A percentile compares a stretch with the other conserved stretches of the same genome.
Evolutionary conservation across 108 stramenopile genomes (phyloP).

Genomic region (Schizochytrium sp.): DNA sequence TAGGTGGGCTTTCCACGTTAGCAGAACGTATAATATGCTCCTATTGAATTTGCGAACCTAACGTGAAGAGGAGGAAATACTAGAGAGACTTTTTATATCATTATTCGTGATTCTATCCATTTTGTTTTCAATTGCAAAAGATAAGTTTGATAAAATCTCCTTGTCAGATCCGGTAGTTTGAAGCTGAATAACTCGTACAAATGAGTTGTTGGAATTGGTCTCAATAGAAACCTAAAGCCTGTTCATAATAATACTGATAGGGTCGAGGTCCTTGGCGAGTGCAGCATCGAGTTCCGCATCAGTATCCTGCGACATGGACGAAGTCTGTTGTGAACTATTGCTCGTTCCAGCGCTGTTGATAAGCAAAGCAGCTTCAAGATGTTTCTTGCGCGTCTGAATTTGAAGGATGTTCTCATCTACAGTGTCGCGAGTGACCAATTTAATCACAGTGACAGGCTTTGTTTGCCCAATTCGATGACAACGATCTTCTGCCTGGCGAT

Average conservation of each 20-base stretch:
- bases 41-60: too few relatives aligned
- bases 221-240: not conserved
- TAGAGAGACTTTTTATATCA: too few relatives aligned
- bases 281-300: conserved; percentile 27
- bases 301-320: not conserved
- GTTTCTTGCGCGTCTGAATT: conserved; percentile 70
- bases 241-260: conserved; percentile 36
- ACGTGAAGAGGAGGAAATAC: too few relatives aligned
- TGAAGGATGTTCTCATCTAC: conserved; percentile 73
- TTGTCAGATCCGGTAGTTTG: too few relatives aligned
- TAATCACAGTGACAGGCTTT: conserved; percentile 73
- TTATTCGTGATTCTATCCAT: too few relatives aligned
- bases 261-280: conserved; percentile 25
- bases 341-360: not conserved
- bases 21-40: too few relatives aligned
- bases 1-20: too few relatives aligned
- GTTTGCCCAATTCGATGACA: conserved; percentile 80
- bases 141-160: too few relatives aligned
- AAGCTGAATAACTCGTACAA: too few relatives aligned
- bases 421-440: conserved; percentile 70
- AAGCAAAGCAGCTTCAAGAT: conserved; percentile 44
- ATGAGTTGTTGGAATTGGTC: too few relatives aligned
- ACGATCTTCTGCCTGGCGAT: conserved; percentile 91
- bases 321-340: not conserved
- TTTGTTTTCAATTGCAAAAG: too few relatives aligned